phyloP scores from a whole-genome alignment of 2,329 filamentous ascomycete genomes.

The Epichloe bromicola region DNA sequence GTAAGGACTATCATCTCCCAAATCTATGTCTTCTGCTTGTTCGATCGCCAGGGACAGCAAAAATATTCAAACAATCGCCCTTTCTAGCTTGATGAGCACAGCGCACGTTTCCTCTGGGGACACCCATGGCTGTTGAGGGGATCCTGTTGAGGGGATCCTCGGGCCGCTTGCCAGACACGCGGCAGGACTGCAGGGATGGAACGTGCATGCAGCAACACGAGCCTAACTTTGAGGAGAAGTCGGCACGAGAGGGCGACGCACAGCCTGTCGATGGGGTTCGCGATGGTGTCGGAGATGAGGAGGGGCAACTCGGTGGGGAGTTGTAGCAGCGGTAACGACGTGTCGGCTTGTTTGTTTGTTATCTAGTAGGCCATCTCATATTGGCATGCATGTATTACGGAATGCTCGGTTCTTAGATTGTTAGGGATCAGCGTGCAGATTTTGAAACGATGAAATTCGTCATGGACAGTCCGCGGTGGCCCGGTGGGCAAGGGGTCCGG shows the following conservation, averaged over 20 bases:
- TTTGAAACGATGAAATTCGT: background rate
- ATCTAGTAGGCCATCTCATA: background rate
- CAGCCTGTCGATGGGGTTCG: background rate
- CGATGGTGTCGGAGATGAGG: background rate
- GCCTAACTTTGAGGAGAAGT: background rate
- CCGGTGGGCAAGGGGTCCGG: too few relatives aligned
- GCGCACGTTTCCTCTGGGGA: background rate
- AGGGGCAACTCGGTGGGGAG: background rate
- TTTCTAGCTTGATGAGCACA: too few relatives aligned
- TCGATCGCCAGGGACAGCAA: too few relatives aligned
- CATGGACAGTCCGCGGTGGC: background rate
- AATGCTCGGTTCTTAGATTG: background rate
- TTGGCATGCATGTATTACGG: background rate
- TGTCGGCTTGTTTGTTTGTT: background rate
- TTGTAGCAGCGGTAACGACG: background rate
- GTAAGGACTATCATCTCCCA: too few relatives aligned
- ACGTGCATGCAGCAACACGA: background rate
- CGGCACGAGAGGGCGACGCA: background rate
- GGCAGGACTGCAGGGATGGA: background rate
- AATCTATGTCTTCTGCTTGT: too few relatives aligned
- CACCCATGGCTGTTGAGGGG: background rate
- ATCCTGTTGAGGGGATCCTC: background rate
- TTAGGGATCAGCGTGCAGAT: background rate
- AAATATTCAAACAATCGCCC: too few relatives aligned
- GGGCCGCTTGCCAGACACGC: background rate